Evolutionary conservation across 2,329 filamentous ascomycete genomes (phyloP).

Genomic region (Trichoderma pleuroti): DNA sequence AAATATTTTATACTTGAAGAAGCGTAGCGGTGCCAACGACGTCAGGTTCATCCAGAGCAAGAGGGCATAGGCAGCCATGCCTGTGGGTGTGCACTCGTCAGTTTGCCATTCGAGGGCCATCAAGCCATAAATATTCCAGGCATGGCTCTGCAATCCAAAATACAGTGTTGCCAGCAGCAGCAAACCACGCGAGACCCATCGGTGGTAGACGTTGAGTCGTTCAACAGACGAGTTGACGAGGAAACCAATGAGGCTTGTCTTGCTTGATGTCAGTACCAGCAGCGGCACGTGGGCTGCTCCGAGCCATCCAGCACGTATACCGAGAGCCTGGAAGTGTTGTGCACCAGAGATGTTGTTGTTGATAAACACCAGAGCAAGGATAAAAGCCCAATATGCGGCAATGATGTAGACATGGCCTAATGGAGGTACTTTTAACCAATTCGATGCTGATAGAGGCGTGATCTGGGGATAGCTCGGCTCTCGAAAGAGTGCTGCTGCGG

Average conservation of each 20-base stretch:
- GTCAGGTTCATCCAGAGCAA: slow-evolving; percentile 9
- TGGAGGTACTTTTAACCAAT: neutral
- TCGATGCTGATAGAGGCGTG: neutral
- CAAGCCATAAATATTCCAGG: neutral
- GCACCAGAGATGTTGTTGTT: neutral
- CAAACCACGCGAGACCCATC: slow-evolving; percentile 2
- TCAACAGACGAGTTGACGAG: slow-evolving; percentile 1
- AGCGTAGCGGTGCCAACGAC: neutral
- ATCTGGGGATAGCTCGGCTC: neutral
- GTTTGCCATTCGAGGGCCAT: slow-evolving; percentile 3
- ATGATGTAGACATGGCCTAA: neutral
- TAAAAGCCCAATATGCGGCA: neutral
- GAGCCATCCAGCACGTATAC: slow-evolving; percentile 7
- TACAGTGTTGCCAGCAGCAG: neutral
- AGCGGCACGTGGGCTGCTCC: neutral
- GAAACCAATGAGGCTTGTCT: neutral
- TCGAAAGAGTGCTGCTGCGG: neutral
- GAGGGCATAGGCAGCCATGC: neutral
- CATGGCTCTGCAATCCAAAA: neutral
- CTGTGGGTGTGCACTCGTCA: neutral
- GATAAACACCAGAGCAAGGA: neutral
- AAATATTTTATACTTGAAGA: slow-evolving; percentile 3
- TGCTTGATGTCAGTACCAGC: neutral
- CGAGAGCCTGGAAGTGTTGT: neutral
- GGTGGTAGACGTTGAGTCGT: neutral